Percentiles rank a stretch among this genome's conserved stretches.
Evolutionary conservation across 176 grass and related monocot genomes (phyloP).

Genomic region (Bolboschoenus planiculmis): DNA sequence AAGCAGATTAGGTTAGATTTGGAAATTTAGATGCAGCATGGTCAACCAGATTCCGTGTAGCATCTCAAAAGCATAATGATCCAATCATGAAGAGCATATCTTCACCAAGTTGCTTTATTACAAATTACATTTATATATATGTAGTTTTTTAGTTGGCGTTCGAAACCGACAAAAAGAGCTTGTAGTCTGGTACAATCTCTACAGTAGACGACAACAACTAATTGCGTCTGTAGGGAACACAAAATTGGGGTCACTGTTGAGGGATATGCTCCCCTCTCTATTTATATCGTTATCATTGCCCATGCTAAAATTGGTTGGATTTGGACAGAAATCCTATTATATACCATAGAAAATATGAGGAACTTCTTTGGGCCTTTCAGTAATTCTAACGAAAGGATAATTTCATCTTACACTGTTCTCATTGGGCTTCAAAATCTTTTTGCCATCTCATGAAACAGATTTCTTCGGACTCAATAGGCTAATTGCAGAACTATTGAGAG

Average conservation of each 20-base stretch:
- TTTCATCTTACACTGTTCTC: not conserved
- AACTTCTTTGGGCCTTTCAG: not conserved
- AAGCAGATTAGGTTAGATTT: not conserved
- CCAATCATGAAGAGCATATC: not conserved
- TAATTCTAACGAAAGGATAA: not conserved
- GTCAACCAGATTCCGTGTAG: not conserved
- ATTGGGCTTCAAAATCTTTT: not conserved
- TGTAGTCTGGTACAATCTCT: not conserved
- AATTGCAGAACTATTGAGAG: not conserved
- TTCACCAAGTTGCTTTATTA: not conserved
- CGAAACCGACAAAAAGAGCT: conserved; percentile 1
- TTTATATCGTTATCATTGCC: conserved; percentile 38
- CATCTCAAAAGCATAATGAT: not conserved
- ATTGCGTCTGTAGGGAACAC: conserved; percentile 5
- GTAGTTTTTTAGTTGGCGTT: not conserved
- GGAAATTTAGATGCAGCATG: not conserved
- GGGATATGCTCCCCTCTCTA: conserved; percentile 17
- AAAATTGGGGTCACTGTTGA: conserved; percentile 16
- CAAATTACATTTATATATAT: not conserved
- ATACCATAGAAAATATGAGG: not conserved
- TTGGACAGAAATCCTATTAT: not conserved
- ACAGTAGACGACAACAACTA: conserved; percentile 9
- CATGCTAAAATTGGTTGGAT: conserved; percentile 30
- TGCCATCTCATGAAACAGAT: not conserved
- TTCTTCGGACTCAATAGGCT: not conserved